Base-by-base conservation (phyloP, 2,329 filamentous ascomycete genomes). In the Botrytis fabae region DNA sequence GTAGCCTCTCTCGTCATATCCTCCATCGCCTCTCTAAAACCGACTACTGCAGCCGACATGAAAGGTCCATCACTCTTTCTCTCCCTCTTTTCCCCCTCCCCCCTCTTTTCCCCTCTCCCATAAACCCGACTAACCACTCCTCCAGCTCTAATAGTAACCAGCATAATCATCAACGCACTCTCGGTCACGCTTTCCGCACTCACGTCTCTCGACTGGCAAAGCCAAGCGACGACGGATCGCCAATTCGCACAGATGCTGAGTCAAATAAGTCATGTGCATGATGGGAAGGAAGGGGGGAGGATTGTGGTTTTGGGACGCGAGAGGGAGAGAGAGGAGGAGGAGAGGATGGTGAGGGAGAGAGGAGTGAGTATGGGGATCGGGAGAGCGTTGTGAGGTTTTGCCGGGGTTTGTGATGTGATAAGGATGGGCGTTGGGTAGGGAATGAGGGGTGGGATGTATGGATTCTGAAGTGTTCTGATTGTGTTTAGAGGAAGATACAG, bases 141-240 rank as follows among this genome's bases (percentile, higher is more conserved):
- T 32, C 38, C 32, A 78, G 77, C 75, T 4, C 48, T 78, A n/a
- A 76, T 73, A 42, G 72, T 79, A 18, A 63, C 78, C 10, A 71
- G 75, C 2, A 76, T 79, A 20, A 63, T 78, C 2, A 72, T 79
- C 38, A 79, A 79, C 60, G 72, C 66, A 20, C 28, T 78, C 35
- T 77, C 76, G 0, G 72, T 79, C 2, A 60, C 74, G 2, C 70
- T 79, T 0, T 76, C 77, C 0, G 78, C 78, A 0, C 73, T 78
- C 22, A 79, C 78, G 0, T 77, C 75, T 54, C 63, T 79, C 25
- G 78, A 79, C 63, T 79, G 77, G 78, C 75, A 77, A 61, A 74
- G 61, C 9, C 51, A 78, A 44, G 60, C 69, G 6, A 78, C 75
- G n/a, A 73, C 76, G 69, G 76, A 79, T 57, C 61, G 70, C 18